phyloP scores from a whole-genome alignment of 208 protist genomes.

The Crithidia sp. region DNA sequence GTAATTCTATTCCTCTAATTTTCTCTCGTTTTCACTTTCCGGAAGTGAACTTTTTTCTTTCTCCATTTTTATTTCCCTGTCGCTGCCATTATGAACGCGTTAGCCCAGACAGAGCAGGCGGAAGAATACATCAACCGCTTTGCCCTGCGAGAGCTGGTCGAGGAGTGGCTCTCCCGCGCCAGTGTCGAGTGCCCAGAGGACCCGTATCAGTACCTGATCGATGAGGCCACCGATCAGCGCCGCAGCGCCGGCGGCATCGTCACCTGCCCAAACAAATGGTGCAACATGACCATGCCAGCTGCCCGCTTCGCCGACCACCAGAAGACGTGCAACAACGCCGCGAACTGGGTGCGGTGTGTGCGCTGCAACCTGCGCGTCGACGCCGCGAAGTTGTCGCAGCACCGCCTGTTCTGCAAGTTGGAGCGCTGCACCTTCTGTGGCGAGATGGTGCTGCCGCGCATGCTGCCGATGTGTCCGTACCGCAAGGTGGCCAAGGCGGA shows the following conservation, averaged over 20 bases:
- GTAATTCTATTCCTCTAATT: too few relatives aligned
- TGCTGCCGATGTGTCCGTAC: conserved; percentile 72
- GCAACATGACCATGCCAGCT: conserved; percentile 70
- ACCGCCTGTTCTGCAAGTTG: conserved; percentile 65
- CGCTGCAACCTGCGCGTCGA: conserved; percentile 78
- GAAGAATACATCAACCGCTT: conserved; percentile 71
- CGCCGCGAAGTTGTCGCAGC: conserved; percentile 47
- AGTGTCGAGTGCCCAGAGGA: conserved; percentile 54
- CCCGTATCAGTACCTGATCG: conserved; percentile 70
- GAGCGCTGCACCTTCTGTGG: conserved; percentile 73
- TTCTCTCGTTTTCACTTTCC: background rate
- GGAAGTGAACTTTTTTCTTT: conserved; percentile 9
- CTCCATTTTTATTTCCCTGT: conserved; percentile 12
- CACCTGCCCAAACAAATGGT: conserved; percentile 81
- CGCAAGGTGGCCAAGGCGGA: conserved; percentile 58
- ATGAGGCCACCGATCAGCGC: conserved; percentile 53
- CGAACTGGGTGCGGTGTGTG: conserved; percentile 68
- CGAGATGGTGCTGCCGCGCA: conserved; percentile 74
- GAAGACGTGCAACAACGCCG: conserved; percentile 48
- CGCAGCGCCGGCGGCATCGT: conserved; percentile 65
- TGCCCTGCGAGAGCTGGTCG: conserved; percentile 62
- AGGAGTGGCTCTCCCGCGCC: conserved; percentile 65
- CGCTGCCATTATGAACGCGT: conserved; percentile 8
- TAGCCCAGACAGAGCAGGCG: conserved; percentile 25
- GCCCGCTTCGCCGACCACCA: conserved; percentile 47